phyloP scores from a whole-genome alignment of 1,284 basidiomycete genomes.

The Cerrena zonata region DNA sequence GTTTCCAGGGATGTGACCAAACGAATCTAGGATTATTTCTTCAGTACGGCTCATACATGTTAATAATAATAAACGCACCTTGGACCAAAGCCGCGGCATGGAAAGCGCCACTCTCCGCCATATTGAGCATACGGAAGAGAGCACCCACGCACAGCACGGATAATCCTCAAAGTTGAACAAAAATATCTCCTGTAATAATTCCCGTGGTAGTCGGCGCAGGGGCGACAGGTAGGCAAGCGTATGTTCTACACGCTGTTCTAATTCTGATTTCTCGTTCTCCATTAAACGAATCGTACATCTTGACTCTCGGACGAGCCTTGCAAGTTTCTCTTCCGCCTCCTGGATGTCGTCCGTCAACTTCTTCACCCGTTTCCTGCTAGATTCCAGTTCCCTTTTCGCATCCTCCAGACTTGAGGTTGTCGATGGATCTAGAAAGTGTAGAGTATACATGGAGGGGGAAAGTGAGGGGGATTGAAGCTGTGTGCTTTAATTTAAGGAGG shows the following conservation, averaged over 20 bases:
- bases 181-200: conserved; percentile 63
- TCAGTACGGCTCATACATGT: no score
- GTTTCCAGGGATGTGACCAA: conserved; percentile 61
- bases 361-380: conserved; percentile 14
- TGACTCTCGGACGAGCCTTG: conserved; percentile 51
- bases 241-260: conserved; percentile 44
- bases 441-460: conserved; percentile 11
- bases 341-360: conserved; percentile 28
- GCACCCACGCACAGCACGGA: conserved; percentile 64
- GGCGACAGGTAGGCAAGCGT: conserved; percentile 61
- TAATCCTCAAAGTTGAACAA: conserved; percentile 59
- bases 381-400: conserved; percentile 35
- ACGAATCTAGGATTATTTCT: conserved; percentile 51
- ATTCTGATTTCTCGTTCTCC: conserved; percentile 37
- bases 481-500: no score
- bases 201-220: conserved; percentile 58
- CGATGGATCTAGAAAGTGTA: conserved; percentile 46
- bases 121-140: conserved; percentile 54
- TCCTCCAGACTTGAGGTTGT: conserved; percentile 43
- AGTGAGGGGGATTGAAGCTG: no score
- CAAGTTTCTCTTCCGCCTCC: conserved; percentile 47
- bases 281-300: conserved; percentile 47
- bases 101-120: conserved; percentile 59
- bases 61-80: conserved; percentile 37
- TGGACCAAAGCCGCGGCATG: conserved; percentile 68